phyloP scores from a whole-genome alignment of 768 basidiomycete species.

The Paxillus involutus region DNA sequence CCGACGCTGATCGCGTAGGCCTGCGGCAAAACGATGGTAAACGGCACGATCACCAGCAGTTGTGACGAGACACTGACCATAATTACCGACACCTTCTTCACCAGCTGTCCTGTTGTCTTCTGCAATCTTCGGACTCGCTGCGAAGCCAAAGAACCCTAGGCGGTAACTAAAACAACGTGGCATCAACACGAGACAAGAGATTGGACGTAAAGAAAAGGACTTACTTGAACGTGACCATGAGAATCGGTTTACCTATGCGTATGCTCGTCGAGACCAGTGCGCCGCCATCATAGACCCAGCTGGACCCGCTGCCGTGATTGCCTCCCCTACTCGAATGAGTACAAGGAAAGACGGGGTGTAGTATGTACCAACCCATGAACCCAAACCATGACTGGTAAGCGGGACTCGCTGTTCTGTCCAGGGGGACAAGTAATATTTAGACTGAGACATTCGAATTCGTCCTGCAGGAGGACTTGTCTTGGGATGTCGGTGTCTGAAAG shows the following conservation, averaged over 20 bases:
- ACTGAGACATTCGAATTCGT: conserved; percentile 81
- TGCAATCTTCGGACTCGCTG: conserved; percentile 61
- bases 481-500: conserved; percentile 53
- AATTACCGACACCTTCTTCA: conserved; percentile 76
- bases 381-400: conserved; percentile 80
- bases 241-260: conserved; percentile 58
- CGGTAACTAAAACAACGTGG: conserved; percentile 54
- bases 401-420: conserved; percentile 49
- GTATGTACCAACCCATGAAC: conserved; percentile 67
- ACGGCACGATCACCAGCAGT: neutral
- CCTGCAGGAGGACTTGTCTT: conserved; percentile 53
- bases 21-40: conserved; percentile 30
- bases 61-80: conserved; percentile 44
- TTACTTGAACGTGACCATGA: conserved; percentile 77
- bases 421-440: conserved; percentile 78
- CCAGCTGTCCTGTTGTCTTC: conserved; percentile 67
- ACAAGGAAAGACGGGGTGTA: conserved; percentile 7
- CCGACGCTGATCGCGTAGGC: conserved; percentile 61
- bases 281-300: conserved; percentile 78
- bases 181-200: conserved; percentile 5
- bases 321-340: conserved; percentile 53
- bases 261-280: conserved; percentile 70
- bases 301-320: conserved; percentile 70
- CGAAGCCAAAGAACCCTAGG: conserved; percentile 74
- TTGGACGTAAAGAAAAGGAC: conserved; percentile 29